Evolutionary conservation across 495 filamentous ascomycete species (phyloP).

Genomic region (Elasticomyces elasticus): DNA sequence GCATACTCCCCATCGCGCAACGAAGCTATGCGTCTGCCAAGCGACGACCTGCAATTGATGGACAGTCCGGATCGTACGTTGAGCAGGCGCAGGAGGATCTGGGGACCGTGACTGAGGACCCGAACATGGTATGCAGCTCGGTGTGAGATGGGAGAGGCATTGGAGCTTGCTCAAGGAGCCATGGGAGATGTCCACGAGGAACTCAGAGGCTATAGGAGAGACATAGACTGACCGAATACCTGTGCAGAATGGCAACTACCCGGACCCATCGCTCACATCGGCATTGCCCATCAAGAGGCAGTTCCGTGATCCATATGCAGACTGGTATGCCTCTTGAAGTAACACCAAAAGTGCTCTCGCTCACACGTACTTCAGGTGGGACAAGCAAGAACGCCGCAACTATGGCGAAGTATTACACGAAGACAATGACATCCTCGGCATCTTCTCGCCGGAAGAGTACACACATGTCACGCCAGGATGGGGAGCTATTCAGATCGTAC

Average conservation of each 20-base stretch:
- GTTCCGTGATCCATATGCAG: conserved; percentile 82
- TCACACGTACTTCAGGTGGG: conserved; percentile 58
- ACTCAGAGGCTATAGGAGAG: no score
- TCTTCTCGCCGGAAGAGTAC: conserved; percentile 85
- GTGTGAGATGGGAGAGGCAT: not conserved
- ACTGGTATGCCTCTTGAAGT: conserved; percentile 25
- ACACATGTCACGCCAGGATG: conserved; percentile 66
- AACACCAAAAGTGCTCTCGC: not conserved
- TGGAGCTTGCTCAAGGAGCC: no score
- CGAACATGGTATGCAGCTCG: conserved; percentile 52
- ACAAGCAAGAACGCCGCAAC: conserved; percentile 91
- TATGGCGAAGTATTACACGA: conserved; percentile 94
- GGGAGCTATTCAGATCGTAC: conserved; percentile 54
- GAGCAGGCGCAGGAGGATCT: conserved; percentile 31
- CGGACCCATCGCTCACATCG: conserved; percentile 57
- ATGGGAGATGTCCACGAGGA: no score
- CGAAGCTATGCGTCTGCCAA: conserved; percentile 11
- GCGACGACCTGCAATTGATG: conserved; percentile 33
- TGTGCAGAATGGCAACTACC: conserved; percentile 77
- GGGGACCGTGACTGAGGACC: conserved; percentile 57
- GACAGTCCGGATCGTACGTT: conserved; percentile 7
- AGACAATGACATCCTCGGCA: conserved; percentile 88
- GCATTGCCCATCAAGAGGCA: conserved; percentile 58
- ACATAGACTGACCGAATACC: not conserved
- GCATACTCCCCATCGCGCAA: conserved; percentile 19